phyloP scores from a whole-genome alignment of 2,329 filamentous ascomycete species.

The Cercospora berteroae region DNA sequence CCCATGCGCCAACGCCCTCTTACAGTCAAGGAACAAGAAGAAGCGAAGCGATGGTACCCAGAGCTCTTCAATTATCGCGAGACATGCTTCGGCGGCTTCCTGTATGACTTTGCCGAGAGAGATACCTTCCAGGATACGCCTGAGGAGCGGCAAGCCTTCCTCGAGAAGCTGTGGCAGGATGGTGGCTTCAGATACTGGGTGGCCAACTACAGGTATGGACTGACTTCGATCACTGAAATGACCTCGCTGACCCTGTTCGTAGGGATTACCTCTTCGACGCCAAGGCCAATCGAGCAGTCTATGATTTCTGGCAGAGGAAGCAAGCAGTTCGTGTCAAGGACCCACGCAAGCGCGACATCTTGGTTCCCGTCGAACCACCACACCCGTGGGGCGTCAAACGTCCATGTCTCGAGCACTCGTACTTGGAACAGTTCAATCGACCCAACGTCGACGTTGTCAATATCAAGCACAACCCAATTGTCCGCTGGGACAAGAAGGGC shows the following conservation, averaged over 20 bases:
- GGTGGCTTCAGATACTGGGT: constrained; percentile 25
- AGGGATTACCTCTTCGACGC: constrained; percentile 14
- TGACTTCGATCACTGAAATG: background rate
- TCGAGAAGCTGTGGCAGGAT: constrained; percentile 24
- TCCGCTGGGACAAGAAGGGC: constrained; percentile 31
- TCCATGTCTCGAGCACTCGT: constrained; percentile 47
- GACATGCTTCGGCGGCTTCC: constrained; percentile 58
- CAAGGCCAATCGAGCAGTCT: constrained; percentile 34
- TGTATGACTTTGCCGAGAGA: constrained; percentile 55
- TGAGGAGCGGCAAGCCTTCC: constrained; percentile 42
- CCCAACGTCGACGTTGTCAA: constrained; percentile 37
- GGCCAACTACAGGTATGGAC: constrained; percentile 17
- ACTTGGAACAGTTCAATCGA: constrained; percentile 47
- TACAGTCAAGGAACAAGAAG: constrained; percentile 52
- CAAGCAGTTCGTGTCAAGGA: constrained; percentile 52
- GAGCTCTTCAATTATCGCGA: constrained; percentile 49
- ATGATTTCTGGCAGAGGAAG: constrained; percentile 58
- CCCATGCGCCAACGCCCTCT: constrained; percentile 53
- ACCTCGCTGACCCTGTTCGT: background rate
- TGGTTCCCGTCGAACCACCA: constrained; percentile 51
- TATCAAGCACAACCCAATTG: constrained; percentile 27
- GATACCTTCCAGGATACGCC: constrained; percentile 51
- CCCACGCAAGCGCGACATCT: constrained; percentile 50
- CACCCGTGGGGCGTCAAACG: constrained; percentile 48
- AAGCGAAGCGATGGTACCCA: constrained; percentile 43